Percentiles rank a stretch among this genome's conserved stretches.
These are phyloP conservation scores for Arthroderma uncinatum DNA, from an alignment of 2,329 filamentous ascomycete species.

Conservation along the genomic window DNA sequence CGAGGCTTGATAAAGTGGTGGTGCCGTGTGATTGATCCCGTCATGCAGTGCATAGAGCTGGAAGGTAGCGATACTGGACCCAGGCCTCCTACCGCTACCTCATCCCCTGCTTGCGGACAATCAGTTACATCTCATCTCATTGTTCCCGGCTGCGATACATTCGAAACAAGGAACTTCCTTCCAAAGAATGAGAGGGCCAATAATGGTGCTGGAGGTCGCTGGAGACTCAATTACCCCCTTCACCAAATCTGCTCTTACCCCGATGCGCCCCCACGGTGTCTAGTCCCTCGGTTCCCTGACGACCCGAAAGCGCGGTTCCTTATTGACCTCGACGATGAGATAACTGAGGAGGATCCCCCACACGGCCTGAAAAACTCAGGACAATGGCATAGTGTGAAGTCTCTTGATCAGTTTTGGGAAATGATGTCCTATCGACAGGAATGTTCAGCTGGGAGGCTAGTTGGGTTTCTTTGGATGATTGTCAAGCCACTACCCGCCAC, in stretches of 20 bases:
- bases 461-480: conserved; percentile 90
- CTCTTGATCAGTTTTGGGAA: conserved; percentile 92
- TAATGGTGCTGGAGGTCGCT: conserved; percentile 30
- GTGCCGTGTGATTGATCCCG: conserved; percentile 73
- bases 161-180: conserved; percentile 69
- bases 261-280: conserved; percentile 63
- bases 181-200: conserved; percentile 43
- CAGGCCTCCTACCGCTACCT: conserved; percentile 15
- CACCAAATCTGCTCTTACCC: conserved; percentile 59
- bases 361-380: conserved; percentile 46
- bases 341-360: conserved; percentile 40
- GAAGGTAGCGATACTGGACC: conserved; percentile 30
- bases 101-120: conserved; percentile 12
- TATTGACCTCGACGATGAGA: conserved; percentile 77
- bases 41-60: conserved; percentile 44
- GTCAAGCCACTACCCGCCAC: conserved; percentile 45
- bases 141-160: conserved; percentile 73
- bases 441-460: conserved; percentile 81
- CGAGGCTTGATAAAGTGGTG: conserved; percentile 88
- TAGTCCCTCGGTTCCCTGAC: conserved; percentile 86
- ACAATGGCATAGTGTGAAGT: conserved; percentile 72
- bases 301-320: conserved; percentile 89
- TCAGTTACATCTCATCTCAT: conserved; percentile 67
- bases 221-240: conserved; percentile 56
- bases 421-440: conserved; percentile 96